Evolutionary conservation across 768 basidiomycete genomes (phyloP).

Genomic region (Vararia minispora): DNA sequence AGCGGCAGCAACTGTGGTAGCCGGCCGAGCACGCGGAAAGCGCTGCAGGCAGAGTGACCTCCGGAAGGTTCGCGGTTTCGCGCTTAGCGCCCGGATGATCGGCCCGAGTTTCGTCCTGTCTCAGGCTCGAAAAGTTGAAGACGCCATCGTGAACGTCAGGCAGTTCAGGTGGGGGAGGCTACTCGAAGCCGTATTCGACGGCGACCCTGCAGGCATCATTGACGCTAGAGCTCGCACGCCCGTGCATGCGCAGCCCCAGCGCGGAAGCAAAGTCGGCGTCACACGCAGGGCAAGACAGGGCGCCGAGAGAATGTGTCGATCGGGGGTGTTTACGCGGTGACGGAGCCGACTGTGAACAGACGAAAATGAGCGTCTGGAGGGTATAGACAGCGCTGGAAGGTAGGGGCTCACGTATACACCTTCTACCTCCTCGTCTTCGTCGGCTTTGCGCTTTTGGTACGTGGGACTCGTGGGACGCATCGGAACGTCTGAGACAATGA

Average conservation of each 20-base stretch:
- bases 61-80: too few species aligned
- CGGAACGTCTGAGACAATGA: too few species aligned
- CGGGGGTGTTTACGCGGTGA: constrained; percentile 12
- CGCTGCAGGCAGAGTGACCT: too few species aligned
- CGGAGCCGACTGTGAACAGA: constrained; percentile 1
- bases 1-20: too few species aligned
- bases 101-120: too few species aligned
- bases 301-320: constrained; percentile 17
- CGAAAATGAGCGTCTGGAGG: constrained; percentile 6
- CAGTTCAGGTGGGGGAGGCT: too few species aligned
- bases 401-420: constrained; percentile 6
- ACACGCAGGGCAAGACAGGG: constrained; percentile 65
- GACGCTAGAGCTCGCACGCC: constrained; percentile 30
- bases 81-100: too few species aligned
- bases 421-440: constrained; percentile 8
- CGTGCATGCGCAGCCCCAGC: constrained; percentile 54
- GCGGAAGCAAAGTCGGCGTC: constrained; percentile 52
- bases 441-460: constrained; percentile 13
- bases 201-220: constrained; percentile 65
- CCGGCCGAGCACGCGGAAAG: too few species aligned
- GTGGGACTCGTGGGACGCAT: constrained; percentile 8
- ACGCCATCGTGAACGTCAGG: too few species aligned
- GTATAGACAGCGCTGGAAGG: constrained; percentile 1
- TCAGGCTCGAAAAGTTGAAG: too few species aligned
- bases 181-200: constrained; percentile 66